Percentiles rank a stretch among this genome's conserved stretches.
Evolutionary conservation across 768 basidiomycete species (phyloP).

Genomic region (Tricholoma terreum): DNA sequence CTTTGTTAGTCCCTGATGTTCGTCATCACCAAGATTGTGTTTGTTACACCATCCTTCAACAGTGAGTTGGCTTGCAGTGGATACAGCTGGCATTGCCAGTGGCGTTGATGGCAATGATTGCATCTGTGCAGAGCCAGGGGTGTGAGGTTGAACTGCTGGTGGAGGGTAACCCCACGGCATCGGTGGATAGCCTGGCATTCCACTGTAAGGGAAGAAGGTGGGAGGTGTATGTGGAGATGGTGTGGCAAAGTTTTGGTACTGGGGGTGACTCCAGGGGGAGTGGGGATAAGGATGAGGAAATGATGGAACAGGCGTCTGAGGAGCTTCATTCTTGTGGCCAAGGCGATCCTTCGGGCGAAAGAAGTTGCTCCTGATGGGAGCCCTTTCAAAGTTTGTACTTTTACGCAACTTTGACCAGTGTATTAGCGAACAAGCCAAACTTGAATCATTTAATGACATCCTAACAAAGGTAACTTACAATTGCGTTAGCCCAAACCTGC

Average conservation of each 20-base stretch:
- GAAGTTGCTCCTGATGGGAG: not conserved
- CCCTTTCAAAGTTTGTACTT: not conserved
- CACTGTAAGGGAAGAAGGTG: not conserved
- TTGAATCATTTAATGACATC: not conserved
- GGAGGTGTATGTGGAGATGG: not conserved
- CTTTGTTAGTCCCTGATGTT: not conserved
- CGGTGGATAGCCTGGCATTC: not conserved
- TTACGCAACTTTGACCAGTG: not conserved
- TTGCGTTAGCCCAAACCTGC: too few species aligned
- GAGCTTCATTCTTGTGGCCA: not conserved
- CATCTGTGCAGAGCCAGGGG: not conserved
- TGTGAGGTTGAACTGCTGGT: not conserved
- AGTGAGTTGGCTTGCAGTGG: not conserved
- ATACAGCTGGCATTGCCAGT: not conserved
- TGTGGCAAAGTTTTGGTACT: not conserved
- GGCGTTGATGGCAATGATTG: not conserved
- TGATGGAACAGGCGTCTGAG: not conserved
- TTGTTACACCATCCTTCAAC: too few species aligned
- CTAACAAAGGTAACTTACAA: not conserved
- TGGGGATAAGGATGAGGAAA: not conserved
- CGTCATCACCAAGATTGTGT: too few species aligned
- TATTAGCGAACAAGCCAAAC: not conserved
- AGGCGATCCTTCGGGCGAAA: not conserved
- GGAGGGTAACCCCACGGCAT: not conserved
- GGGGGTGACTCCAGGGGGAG: not conserved